These are phyloP conservation scores for Saccharomycopsis sp. DNA, from an alignment of 805 yeast genomes.

Conservation along the genomic window DNA sequence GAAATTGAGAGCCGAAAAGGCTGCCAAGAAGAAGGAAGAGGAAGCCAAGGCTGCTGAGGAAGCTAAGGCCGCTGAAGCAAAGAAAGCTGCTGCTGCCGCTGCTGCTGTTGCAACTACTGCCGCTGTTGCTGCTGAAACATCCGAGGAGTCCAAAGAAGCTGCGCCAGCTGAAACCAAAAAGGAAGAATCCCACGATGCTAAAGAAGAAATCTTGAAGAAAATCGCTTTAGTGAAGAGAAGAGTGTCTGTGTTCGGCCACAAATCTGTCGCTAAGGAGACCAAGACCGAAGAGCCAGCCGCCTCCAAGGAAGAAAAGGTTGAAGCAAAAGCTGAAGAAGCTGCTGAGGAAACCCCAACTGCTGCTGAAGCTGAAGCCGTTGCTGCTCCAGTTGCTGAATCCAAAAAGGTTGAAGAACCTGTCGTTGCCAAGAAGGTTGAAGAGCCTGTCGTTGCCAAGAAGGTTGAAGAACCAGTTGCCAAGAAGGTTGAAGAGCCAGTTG, in stretches of 20 bases:
- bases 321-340: conserved; percentile 25
- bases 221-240: conserved; percentile 16
- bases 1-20: conserved; percentile 4
- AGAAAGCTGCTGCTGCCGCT: conserved; percentile 13
- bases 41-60: conserved; percentile 12
- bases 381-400: conserved; percentile 8
- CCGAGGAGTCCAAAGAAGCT: conserved; percentile 20
- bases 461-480: conserved; percentile 8
- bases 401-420: conserved; percentile 2
- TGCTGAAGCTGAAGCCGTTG: conserved; percentile 1
- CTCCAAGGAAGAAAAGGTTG: conserved; percentile 30
- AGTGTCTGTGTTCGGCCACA: conserved; percentile 16
- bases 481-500: conserved; percentile 15
- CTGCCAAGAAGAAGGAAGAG: conserved; percentile 8
- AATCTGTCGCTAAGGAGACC: conserved; percentile 6
- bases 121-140: conserved; percentile 19
- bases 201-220: conserved; percentile 8
- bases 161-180: conserved; percentile 17
- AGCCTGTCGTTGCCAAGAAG: conserved; percentile 4
- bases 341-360: not conserved
- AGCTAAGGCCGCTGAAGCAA: conserved; percentile 23
- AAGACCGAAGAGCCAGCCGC: conserved; percentile 9
- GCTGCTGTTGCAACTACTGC: conserved; percentile 18
- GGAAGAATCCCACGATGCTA: conserved; percentile 14
- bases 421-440: conserved; percentile 6